phyloP scores from a whole-genome alignment of 805 yeast genomes.

The Monosporozyma yasuniensis region DNA sequence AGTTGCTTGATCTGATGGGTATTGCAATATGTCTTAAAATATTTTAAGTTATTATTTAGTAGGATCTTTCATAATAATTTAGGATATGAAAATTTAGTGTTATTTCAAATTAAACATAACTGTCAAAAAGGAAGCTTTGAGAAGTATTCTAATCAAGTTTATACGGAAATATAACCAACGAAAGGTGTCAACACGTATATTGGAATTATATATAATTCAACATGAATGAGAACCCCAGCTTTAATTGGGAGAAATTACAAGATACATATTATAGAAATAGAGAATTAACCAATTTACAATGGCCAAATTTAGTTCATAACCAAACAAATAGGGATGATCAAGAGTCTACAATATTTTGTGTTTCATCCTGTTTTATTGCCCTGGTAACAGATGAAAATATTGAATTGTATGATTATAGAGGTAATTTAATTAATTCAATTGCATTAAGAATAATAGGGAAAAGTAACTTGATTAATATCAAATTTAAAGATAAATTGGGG shows the following conservation, averaged over 20 bases:
- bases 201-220: neutral
- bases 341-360: constrained; percentile 22
- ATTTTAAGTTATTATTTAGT: neutral
- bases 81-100: neutral
- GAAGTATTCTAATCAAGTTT: neutral
- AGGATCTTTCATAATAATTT: neutral
- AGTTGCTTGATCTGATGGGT: no score
- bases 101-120: neutral
- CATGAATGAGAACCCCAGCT: constrained; percentile 31
- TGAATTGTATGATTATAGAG: constrained; percentile 35
- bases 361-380: constrained; percentile 36
- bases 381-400: constrained; percentile 28
- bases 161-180: neutral
- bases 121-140: neutral
- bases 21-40: no score
- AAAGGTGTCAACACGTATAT: neutral
- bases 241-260: constrained; percentile 71
- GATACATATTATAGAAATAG: constrained; percentile 58
- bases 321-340: neutral
- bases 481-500: constrained; percentile 13
- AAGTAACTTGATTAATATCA: constrained; percentile 12
- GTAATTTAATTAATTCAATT: constrained; percentile 7
- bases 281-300: constrained; percentile 16
- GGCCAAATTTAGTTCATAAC: constrained; percentile 10
- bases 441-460: constrained; percentile 8